phyloP scores from a whole-genome alignment of 495 filamentous ascomycete species.

The Opeltia flavorubescens region DNA sequence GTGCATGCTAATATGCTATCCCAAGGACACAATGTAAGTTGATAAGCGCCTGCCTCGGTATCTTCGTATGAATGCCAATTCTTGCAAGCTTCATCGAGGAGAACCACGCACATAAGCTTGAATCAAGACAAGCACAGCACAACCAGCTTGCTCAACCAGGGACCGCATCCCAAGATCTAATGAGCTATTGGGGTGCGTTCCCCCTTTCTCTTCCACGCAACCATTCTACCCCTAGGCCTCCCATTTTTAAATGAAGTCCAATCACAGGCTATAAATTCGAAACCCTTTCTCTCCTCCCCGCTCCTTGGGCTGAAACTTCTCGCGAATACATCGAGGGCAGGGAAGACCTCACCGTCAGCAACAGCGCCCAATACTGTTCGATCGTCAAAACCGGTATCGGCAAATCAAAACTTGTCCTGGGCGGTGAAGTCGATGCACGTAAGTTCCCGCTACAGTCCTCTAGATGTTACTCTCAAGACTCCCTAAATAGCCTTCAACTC shows the following conservation, averaged over 20 bases:
- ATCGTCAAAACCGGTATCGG: constrained; percentile 80
- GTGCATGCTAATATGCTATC: constrained; percentile 8
- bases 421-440: constrained; percentile 92
- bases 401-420: constrained; percentile 53
- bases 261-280: constrained; percentile 88
- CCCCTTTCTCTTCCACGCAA: no score
- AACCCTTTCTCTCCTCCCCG: constrained; percentile 58
- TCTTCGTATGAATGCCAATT: background rate
- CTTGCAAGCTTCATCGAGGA: constrained; percentile 78
- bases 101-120: constrained; percentile 53
- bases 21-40: constrained; percentile 65
- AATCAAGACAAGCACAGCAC: constrained; percentile 35
- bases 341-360: constrained; percentile 56
- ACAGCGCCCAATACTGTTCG: constrained; percentile 87
- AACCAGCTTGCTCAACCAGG: constrained; percentile 38
- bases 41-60: background rate
- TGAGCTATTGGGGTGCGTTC: constrained; percentile 47
- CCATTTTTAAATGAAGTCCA: no score
- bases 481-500: background rate
- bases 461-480: background rate
- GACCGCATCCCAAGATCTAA: constrained; percentile 46
- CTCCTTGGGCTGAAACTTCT: constrained; percentile 53
- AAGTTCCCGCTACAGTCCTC: constrained; percentile 17
- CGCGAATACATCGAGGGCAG: constrained; percentile 68
- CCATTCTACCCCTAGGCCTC: no score